Evolutionary conservation across 345 rosid species (phyloP).

Genomic region (Eucalyptus tenuipes): DNA sequence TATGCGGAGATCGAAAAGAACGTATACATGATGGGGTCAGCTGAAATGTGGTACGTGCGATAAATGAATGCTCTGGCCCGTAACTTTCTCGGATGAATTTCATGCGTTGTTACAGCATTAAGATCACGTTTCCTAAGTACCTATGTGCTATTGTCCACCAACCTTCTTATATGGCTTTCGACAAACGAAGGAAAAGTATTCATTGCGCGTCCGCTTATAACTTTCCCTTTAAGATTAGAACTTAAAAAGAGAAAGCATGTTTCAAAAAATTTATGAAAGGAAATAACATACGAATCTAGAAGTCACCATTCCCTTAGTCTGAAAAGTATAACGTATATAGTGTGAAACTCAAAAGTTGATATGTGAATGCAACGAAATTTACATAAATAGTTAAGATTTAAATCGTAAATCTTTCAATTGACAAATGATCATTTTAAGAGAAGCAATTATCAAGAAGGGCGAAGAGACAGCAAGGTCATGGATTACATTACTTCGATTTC

Average conservation of each 20-base stretch:
- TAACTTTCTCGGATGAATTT: neutral
- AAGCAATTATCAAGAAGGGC: neutral
- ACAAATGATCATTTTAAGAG: no score
- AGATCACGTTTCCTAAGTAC: neutral
- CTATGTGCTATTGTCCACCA: neutral
- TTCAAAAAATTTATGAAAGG: neutral
- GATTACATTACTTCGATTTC: neutral
- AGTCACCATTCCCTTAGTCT: rapidly evolving
- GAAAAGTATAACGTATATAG: neutral
- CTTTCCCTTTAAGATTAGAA: neutral
- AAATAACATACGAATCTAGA: neutral
- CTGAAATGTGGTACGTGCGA: neutral
- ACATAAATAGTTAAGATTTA: neutral
- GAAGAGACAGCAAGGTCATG: neutral
- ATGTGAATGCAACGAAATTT: neutral
- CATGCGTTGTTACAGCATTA: neutral
- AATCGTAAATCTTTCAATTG: neutral
- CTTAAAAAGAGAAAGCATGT: neutral
- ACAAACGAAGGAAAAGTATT: neutral
- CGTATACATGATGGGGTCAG: neutral
- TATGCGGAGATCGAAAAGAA: neutral
- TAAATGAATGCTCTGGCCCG: neutral
- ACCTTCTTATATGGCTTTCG: neutral
- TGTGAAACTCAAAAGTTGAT: neutral
- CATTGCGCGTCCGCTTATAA: neutral